These are phyloP conservation scores for Myxozyma vanderwaltii DNA, from an alignment of 805 yeast species.

Conservation along the genomic window DNA sequence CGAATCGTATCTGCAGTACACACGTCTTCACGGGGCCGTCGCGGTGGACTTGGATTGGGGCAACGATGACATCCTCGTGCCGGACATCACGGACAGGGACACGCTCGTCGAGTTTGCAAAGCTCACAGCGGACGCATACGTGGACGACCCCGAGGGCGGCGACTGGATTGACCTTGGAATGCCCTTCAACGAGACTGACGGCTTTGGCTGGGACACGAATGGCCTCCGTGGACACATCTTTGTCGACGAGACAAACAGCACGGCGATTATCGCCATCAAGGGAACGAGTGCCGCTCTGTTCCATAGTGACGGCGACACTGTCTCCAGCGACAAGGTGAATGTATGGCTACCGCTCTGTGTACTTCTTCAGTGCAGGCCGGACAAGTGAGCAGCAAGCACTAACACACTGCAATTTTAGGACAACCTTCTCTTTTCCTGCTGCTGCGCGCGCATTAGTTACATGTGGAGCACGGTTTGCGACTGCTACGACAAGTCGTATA, in stretches of 20 bases:
- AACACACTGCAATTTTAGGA: too few relatives aligned
- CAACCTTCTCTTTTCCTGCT: slow-evolving; percentile 86
- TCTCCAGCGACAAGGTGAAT: slow-evolving; percentile 76
- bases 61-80: slow-evolving; percentile 48
- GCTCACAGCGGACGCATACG: slow-evolving; percentile 92
- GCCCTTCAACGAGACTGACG: slow-evolving; percentile 43
- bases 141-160: slow-evolving; percentile 70
- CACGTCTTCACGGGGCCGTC: slow-evolving; percentile 40
- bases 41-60: slow-evolving; percentile 27
- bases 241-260: slow-evolving; percentile 56
- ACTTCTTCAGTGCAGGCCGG: too few relatives aligned
- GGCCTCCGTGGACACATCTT: slow-evolving; percentile 94
- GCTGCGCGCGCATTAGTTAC: slow-evolving; percentile 92
- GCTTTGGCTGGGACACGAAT: slow-evolving; percentile 84
- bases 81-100: slow-evolving; percentile 73
- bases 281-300: slow-evolving; percentile 82
- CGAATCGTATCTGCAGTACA: slow-evolving; percentile 65
- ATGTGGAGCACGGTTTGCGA: slow-evolving; percentile 97
- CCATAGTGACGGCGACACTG: slow-evolving; percentile 62
- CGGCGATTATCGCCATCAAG: slow-evolving; percentile 78
- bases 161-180: slow-evolving; percentile 79
- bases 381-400: too few relatives aligned
- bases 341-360: too few relatives aligned
- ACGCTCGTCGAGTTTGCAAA: slow-evolving; percentile 76
- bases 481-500: slow-evolving; percentile 79